Evolutionary conservation across 2,329 filamentous ascomycete species (phyloP).

Genomic region (Aspergillus costaricaensis): DNA sequence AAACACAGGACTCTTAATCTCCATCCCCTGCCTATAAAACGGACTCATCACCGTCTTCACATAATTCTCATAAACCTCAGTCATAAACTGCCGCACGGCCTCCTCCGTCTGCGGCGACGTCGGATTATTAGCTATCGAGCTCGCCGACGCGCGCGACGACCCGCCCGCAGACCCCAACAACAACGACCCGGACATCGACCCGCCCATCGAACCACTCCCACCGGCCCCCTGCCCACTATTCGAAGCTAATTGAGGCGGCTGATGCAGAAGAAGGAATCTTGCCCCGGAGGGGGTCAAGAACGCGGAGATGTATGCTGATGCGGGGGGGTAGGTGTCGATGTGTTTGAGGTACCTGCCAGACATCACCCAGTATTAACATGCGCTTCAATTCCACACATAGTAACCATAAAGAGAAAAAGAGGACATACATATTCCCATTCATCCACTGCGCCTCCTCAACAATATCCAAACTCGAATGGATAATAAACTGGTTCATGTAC

Average conservation of each 20-base stretch:
- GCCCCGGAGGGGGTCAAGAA: constrained; percentile 91
- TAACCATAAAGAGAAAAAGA: too few relatives aligned
- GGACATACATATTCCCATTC: constrained; percentile 71
- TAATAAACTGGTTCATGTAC: constrained; percentile 96
- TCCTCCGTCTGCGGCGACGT: constrained; percentile 90
- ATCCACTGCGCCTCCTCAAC: constrained; percentile 97
- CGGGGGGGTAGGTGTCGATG: constrained; percentile 85
- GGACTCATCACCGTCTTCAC: constrained; percentile 97
- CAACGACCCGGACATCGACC: constrained; percentile 24
- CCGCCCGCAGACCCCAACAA: constrained; percentile 22
- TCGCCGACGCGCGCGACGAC: constrained; percentile 55
- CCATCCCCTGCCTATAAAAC: constrained; percentile 84
- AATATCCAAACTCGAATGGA: constrained; percentile 90
- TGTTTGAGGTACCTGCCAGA: constrained; percentile 82
- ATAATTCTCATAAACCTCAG: constrained; percentile 94
- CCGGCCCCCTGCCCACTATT: background rate
- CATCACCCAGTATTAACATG: background rate
- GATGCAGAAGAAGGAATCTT: constrained; percentile 91
- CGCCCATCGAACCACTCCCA: background rate
- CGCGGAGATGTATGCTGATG: constrained; percentile 87
- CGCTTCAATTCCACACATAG: background rate
- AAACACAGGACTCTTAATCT: constrained; percentile 85
- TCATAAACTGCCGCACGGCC: constrained; percentile 91
- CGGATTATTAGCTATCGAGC: constrained; percentile 79
- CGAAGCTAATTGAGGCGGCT: constrained; percentile 61